Evolutionary conservation across 352 stramenopile genomes (phyloP).

Genomic region (Phytophthora pini): DNA sequence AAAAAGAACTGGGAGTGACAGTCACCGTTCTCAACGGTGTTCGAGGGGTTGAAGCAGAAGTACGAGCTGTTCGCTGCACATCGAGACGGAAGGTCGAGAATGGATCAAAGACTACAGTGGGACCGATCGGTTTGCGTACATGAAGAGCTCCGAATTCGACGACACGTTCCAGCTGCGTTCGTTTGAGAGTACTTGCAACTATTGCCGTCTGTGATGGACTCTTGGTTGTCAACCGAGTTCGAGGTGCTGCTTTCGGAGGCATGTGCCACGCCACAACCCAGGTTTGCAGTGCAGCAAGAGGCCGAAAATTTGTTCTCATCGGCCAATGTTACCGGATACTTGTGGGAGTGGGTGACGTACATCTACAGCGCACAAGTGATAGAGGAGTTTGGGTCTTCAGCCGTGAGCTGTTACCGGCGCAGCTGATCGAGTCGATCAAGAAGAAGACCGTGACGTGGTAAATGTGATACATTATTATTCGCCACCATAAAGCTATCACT

Average conservation of each 20-base stretch:
- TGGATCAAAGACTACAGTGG: slow-evolving; percentile 15
- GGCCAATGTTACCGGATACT: slow-evolving; percentile 14
- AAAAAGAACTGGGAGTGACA: slow-evolving; percentile 48
- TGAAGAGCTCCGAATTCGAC: slow-evolving; percentile 41
- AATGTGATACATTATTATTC: not conserved
- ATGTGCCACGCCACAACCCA: slow-evolving; percentile 5
- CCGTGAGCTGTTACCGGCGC: slow-evolving; percentile 48
- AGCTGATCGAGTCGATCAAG: slow-evolving; percentile 60
- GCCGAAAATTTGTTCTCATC: slow-evolving; percentile 10
- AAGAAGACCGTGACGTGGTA: slow-evolving; percentile 49
- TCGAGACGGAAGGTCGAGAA: slow-evolving; percentile 27
- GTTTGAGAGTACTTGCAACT: slow-evolving; percentile 42
- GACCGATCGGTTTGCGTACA: slow-evolving; percentile 26
- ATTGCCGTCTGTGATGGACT: slow-evolving; percentile 8
- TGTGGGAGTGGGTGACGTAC: slow-evolving; percentile 50
- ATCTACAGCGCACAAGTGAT: slow-evolving; percentile 48
- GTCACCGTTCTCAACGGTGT: slow-evolving; percentile 40
- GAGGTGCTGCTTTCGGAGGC: slow-evolving; percentile 25
- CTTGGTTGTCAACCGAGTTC: slow-evolving; percentile 25
- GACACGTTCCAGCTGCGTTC: slow-evolving; percentile 35
- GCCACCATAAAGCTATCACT: not conserved
- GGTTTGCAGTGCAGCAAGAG: slow-evolving; percentile 12
- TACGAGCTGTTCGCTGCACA: slow-evolving; percentile 40
- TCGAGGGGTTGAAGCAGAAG: slow-evolving; percentile 27
- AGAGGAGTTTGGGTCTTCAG: slow-evolving; percentile 60